phyloP scores from a whole-genome alignment of 2,329 filamentous ascomycete species.

The Zalaria sp. region DNA sequence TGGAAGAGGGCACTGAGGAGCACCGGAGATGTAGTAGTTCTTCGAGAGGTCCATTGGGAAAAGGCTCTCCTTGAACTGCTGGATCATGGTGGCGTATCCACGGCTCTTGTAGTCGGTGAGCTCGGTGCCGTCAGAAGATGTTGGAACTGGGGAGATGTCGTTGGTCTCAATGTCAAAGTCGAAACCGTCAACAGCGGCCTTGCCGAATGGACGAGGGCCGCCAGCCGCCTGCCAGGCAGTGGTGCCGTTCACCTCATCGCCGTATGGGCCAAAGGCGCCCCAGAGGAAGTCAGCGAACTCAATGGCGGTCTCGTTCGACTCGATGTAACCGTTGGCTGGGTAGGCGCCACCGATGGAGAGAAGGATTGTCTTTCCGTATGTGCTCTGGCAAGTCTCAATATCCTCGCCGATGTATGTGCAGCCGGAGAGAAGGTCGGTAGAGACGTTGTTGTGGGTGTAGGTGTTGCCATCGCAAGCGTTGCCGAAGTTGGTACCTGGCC shows the following conservation, averaged over 20 bases:
- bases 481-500: conserved; percentile 41
- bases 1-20: conserved; percentile 33
- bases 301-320: conserved; percentile 31
- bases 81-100: conserved; percentile 35
- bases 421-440: conserved; percentile 29
- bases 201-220: conserved; percentile 51
- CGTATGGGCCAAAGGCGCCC: conserved; percentile 29
- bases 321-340: conserved; percentile 40
- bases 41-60: conserved; percentile 21
- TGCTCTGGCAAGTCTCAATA: conserved; percentile 45
- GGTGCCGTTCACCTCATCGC: conserved; percentile 4
- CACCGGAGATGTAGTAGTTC: conserved; percentile 35
- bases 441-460: conserved; percentile 23
- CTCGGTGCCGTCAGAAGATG: conserved; percentile 6
- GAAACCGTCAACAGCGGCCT: conserved; percentile 55
- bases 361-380: conserved; percentile 53
- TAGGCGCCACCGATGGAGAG: conserved; percentile 59
- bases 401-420: conserved; percentile 49
- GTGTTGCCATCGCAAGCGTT: conserved; percentile 34
- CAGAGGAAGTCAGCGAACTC: conserved; percentile 49
- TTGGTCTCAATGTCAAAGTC: conserved; percentile 60
- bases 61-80: conserved; percentile 26
- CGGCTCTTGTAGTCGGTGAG: conserved; percentile 18
- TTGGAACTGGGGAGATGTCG: conserved; percentile 18
- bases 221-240: conserved; percentile 11